Evolutionary conservation across 192 early-diverging fungal species (phyloP).

Genomic region (Coemansia sp.): DNA sequence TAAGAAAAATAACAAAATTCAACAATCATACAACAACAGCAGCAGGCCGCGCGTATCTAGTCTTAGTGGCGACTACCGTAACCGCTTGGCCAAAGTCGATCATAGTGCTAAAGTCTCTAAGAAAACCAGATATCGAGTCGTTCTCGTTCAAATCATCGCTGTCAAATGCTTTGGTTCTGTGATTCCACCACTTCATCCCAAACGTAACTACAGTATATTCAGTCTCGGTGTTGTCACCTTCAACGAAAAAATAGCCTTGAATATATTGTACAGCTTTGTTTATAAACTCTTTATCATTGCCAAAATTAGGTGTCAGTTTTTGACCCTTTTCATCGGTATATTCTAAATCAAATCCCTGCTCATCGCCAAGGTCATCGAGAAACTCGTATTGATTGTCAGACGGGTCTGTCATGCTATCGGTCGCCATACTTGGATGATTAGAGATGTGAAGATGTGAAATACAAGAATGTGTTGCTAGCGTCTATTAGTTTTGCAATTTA

Average conservation of each 20-base stretch:
- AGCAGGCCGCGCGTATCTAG: no score
- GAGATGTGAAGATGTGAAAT: background rate
- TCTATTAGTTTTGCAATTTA: background rate
- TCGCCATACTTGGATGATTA: background rate
- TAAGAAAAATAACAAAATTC: background rate
- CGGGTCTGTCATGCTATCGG: background rate
- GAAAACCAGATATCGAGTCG: background rate
- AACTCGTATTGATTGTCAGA: background rate
- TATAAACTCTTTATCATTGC: background rate
- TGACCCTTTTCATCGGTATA: background rate
- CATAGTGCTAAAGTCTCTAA: background rate
- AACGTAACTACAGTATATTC: background rate
- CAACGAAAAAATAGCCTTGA: background rate
- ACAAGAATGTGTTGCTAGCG: background rate
- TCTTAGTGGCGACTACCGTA: background rate
- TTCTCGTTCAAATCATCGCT: background rate
- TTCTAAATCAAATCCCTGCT: background rate
- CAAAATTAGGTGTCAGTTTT: background rate
- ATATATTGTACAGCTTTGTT: background rate
- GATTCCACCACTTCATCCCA: background rate
- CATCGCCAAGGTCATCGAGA: background rate
- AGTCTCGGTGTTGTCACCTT: background rate
- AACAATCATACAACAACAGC: no score
- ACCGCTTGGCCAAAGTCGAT: background rate
- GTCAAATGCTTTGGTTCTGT: background rate